Conservation (phyloP, 2,329 filamentous ascomycete genomes). For the Trichoderma lentiforme region DNA sequence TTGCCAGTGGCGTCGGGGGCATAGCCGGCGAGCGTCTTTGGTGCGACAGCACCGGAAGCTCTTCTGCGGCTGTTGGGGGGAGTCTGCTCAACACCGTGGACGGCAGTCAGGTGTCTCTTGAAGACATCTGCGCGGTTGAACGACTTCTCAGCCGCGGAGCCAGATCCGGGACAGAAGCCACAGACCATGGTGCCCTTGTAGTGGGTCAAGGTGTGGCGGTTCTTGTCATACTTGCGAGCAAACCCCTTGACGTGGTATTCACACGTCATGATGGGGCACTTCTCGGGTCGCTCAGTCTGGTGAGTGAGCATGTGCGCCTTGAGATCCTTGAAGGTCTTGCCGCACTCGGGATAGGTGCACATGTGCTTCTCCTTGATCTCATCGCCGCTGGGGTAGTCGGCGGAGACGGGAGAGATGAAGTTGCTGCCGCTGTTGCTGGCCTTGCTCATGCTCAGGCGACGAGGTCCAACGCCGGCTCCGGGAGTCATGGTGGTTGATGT, state of each 20-base stretch:
- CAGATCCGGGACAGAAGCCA: constrained; percentile 87
- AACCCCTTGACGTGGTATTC: constrained; percentile 93
- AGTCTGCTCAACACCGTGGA: constrained; percentile 90
- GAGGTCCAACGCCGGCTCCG: constrained; percentile 37
- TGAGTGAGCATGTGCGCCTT: constrained; percentile 95
- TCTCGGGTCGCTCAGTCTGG: constrained; percentile 84
- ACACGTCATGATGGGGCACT: constrained; percentile 88
- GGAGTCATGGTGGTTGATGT: constrained; percentile 35
- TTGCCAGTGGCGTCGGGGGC: constrained; percentile 81
- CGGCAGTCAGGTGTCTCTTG: constrained; percentile 86
- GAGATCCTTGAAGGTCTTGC: constrained; percentile 82
- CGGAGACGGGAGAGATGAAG: constrained; percentile 60
- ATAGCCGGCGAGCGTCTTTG: constrained; percentile 68
- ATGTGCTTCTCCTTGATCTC: constrained; percentile 66
- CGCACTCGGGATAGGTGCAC: constrained; percentile 81
- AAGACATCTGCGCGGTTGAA: constrained; percentile 96
- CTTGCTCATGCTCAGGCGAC: constrained; percentile 60
- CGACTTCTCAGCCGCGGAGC: constrained; percentile 85
- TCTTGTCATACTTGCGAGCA: constrained; percentile 94
- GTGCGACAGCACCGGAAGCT: constrained; percentile 40
- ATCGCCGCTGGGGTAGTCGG: constrained; percentile 58
- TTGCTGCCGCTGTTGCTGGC: constrained; percentile 40
- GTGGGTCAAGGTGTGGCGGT: constrained; percentile 87
- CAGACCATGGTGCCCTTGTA: constrained; percentile 98
- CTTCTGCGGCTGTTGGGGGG: constrained; percentile 88